Evolutionary conservation across 768 basidiomycete species (phyloP), one percentile per base, ranked within the genome.

Genomic region (Agrocybe praecox): DNA sequence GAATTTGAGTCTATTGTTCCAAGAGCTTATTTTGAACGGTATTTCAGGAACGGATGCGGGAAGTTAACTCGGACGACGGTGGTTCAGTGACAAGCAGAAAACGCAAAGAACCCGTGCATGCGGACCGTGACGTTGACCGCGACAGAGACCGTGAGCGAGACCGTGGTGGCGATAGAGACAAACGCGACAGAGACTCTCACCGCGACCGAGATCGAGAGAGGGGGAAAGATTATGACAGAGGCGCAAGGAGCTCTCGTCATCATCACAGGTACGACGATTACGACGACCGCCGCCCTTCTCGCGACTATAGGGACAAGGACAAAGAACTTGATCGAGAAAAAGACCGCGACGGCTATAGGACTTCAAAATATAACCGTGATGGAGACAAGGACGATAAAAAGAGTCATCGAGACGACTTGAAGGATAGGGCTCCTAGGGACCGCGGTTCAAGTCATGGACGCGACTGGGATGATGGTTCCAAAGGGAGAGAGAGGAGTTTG

Each of bases 41-140:
- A n/a, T 15, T 33, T 32, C 26, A 92, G 88, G 94, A 95, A 70
- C 88, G 92, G 47, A 73, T 93, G 54, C 84, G 90, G 21, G 86
- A 88, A 64, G 77, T 69, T 11, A 90, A 85, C 29, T 93, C 92
- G 2, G 93, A 94, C 59, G 92, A 94, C 61, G 92, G 90, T 2
- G 90, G 84, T 0, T 93, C 91, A 0, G 87, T 88, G 1, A 90
- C 89, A 0, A 90, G 91, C 62, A 80, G 91, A 52, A 88, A 83
- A 61, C 84, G 92, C 57, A 93, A 92, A 69, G 92, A 94, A 58
- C 91, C 89, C 21, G 61, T 69, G 23, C 74, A 80, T 19, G 36
- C n/a, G 4, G 84, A 86, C 43, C 71, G 76, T 53, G 71, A 73
- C 21, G 84, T 85, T 34, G 72, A 74, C 34, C 61, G 57, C 19